Evolutionary conservation across 345 rosid genomes (phyloP), one percentile per base, ranked within the genome.

Genomic region (Boechera retrofracta): DNA sequence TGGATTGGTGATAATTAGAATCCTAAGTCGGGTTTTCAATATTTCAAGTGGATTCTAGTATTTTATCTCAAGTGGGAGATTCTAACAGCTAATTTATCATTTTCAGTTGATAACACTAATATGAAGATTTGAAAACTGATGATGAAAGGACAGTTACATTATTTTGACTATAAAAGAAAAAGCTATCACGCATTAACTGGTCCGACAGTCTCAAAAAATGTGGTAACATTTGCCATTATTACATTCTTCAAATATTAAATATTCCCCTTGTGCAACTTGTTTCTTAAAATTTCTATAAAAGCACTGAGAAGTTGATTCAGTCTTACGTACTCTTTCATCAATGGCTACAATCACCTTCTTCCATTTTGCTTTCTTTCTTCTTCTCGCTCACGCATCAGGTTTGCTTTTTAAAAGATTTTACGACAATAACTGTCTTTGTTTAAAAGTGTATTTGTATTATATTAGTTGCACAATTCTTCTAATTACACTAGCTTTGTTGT

Each of bases 381-480:
- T 85, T 10, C 71, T 83, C 73, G 58, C 74, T 71, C 82, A 64
- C 81, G 71, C 69, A 55, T 73, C 84, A 75, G 88, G 91, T 83
- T 38, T 4, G 35, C 1, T 39, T 39, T 39, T 3, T 39, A 10
- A 39, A 10, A 36, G 10, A 21, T 21, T 28, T 44, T 53, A 41
- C 4, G 1, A 41, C 45, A 41, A 3, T 10, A 41, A 10, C 11
- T 9, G 45, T 41, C 45, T 41, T 10, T 41, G 13, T 10, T 41
- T 2, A 9, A 38, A 41, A 41, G 45, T 39, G 13, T 39, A 3
- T 10, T 39, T 39, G 1, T 39, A 2, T 2, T 10, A 36, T 10
- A 39, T 10, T 10, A 39, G 68, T 16, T 60, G 7, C 63, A 41
- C 10, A 26, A 31, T 7, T 3, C 13, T 1, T 69, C n/a, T 52